A percentile compares a stretch with the other conserved stretches of the same genome.
phyloP scores from a whole-genome alignment of 225 moss, liverwort and hornwort genomes.

The Lunularia cruciata region DNA sequence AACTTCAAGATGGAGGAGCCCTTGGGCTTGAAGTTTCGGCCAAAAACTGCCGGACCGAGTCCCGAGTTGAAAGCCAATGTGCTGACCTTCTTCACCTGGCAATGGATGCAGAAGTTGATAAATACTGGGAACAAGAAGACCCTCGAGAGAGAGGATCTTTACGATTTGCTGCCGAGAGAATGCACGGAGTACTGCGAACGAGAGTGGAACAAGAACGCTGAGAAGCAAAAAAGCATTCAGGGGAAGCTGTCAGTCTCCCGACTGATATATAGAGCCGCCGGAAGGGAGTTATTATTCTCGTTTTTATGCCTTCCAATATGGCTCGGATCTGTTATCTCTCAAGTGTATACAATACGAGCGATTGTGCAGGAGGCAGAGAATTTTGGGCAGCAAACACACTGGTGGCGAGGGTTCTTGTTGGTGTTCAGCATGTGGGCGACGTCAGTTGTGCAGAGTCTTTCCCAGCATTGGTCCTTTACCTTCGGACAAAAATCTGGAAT shows the following conservation, averaged over 20 bases:
- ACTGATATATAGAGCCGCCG: constrained; percentile 45
- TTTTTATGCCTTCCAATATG: constrained; percentile 49
- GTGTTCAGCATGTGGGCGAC: constrained; percentile 68
- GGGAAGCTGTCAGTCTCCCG: constrained; percentile 51
- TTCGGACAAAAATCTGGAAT: constrained; percentile 61
- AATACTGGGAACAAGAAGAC: constrained; percentile 39
- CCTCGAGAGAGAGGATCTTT: constrained; percentile 57
- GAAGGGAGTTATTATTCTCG: constrained; percentile 50
- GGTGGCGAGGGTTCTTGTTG: constrained; percentile 82
- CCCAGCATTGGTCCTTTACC: constrained; percentile 70
- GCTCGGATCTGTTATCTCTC: constrained; percentile 58
- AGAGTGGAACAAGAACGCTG: constrained; percentile 47
- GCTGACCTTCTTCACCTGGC: constrained; percentile 55
- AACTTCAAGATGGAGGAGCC: constrained; percentile 9
- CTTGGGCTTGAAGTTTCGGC: constrained; percentile 2
- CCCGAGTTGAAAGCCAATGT: constrained; percentile 52
- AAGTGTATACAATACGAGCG: constrained; percentile 56
- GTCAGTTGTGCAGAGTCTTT: constrained; percentile 48
- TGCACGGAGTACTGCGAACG: constrained; percentile 53
- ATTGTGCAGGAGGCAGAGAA: constrained; percentile 56
- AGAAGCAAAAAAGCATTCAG: constrained; percentile 29
- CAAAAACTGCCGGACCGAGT: constrained; percentile 55
- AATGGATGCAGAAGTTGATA: constrained; percentile 64
- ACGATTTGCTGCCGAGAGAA: constrained; percentile 63
- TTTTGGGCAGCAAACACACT: constrained; percentile 35